Evolutionary conservation across 139 green algal species (phyloP).

Genomic region (Zygnema cylindricum): DNA sequence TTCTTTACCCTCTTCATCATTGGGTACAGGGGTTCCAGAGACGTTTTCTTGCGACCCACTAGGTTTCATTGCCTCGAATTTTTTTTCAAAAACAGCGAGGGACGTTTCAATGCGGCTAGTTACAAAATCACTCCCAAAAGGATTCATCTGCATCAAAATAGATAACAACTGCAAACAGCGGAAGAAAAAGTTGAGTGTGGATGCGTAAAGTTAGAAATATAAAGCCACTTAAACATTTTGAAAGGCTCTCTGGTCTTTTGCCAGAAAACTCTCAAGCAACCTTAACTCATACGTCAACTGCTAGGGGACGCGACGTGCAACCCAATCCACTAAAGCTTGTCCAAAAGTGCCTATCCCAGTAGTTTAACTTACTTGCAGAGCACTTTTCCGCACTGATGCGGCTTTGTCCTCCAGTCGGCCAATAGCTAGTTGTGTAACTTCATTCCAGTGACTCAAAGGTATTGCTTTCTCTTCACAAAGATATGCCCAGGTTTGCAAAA

Average conservation of each 20-base stretch:
- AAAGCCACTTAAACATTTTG: background rate
- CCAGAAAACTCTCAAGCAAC: no score
- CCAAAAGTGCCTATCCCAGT: background rate
- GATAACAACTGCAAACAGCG: constrained; percentile 29
- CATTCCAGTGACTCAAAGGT: constrained; percentile 75
- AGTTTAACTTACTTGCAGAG: constrained; percentile 75
- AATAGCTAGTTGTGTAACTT: constrained; percentile 72
- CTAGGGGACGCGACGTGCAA: no score
- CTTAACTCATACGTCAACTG: no score
- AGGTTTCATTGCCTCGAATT: background rate
- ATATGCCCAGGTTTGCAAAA: constrained; percentile 77
- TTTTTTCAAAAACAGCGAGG: constrained; percentile 22
- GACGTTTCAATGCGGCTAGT: constrained; percentile 29
- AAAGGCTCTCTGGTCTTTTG: background rate
- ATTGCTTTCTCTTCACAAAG: constrained; percentile 73
- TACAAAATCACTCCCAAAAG: constrained; percentile 75
- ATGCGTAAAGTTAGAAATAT: background rate
- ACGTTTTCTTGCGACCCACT: no score
- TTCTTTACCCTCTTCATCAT: background rate
- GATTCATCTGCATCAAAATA: constrained; percentile 77
- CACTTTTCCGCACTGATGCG: constrained; percentile 76
- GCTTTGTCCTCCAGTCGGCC: constrained; percentile 86
- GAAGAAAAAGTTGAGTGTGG: background rate
- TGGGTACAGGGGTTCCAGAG: no score
- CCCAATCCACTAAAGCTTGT: no score